These are phyloP conservation scores for Crassisporium funariophilum DNA, from an alignment of 768 basidiomycete genomes.

Conservation along the genomic window DNA sequence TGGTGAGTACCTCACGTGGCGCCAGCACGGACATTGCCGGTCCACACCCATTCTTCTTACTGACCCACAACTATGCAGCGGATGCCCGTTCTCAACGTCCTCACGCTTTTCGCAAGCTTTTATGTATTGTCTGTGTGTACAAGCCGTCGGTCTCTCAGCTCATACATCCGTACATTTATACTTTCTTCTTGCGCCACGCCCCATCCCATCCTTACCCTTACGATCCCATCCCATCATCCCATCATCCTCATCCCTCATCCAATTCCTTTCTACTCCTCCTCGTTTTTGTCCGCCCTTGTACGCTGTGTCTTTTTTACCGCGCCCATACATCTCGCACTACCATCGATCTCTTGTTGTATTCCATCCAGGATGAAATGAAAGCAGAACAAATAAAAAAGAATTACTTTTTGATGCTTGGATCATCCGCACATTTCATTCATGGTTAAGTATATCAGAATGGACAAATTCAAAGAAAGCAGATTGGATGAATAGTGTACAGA, in stretches of 20 bases:
- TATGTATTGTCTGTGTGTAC: slow-evolving; percentile 7
- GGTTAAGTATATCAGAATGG: too few relatives aligned
- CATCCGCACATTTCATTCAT: too few relatives aligned
- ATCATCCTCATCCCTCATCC: slow-evolving; percentile 9
- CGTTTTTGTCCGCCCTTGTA: slow-evolving; percentile 12
- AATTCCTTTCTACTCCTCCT: slow-evolving; percentile 14
- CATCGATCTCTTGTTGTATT: slow-evolving; percentile 23
- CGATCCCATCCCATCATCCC: slow-evolving; percentile 11
- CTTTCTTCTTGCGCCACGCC: slow-evolving; percentile 14
- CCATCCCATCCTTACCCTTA: slow-evolving; percentile 12
- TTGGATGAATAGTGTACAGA: not conserved
- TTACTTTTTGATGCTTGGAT: too few relatives aligned
- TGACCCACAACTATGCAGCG: slow-evolving; percentile 1
- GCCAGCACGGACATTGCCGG: not conserved
- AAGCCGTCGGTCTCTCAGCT: slow-evolving; percentile 7
- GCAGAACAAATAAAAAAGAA: slow-evolving; percentile 15
- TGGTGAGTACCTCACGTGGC: slow-evolving; percentile 47
- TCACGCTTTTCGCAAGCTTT: slow-evolving; percentile 11
- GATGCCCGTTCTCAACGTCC: slow-evolving; percentile 2
- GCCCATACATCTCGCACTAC: slow-evolving; percentile 17
- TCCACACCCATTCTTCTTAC: slow-evolving; percentile 45
- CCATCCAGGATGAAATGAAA: slow-evolving; percentile 23
- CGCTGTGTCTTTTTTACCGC: slow-evolving; percentile 14
- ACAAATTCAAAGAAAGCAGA: too few relatives aligned
- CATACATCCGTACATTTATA: not conserved